A percentile compares a stretch with the other conserved stretches of the same genome.
phyloP scores from a whole-genome alignment of 2,329 filamentous ascomycete species.

The Diaporthe amygdali region DNA sequence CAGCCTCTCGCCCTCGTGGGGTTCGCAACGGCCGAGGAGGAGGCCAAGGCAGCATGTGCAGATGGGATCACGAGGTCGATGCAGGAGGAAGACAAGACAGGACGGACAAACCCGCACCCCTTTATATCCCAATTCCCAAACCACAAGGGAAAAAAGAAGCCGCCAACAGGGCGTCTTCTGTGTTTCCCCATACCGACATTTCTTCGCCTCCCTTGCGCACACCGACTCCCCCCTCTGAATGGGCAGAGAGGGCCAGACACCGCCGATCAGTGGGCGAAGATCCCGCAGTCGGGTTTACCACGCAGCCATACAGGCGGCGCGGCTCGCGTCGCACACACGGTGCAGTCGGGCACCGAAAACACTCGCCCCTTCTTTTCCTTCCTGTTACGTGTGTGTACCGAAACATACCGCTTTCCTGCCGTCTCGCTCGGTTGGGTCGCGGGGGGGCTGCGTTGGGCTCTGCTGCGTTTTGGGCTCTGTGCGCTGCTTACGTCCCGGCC shows the following conservation, averaged over 20 bases:
- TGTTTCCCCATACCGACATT: neutral
- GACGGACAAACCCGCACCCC: neutral
- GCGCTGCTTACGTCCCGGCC: neutral
- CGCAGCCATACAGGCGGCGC: too few species aligned
- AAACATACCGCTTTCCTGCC: too few species aligned
- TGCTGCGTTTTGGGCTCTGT: neutral
- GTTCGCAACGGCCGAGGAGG: neutral
- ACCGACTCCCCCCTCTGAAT: neutral
- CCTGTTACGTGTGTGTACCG: too few species aligned
- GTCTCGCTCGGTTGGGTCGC: neutral
- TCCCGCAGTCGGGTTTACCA: too few species aligned
- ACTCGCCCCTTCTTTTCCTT: neutral
- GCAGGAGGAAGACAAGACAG: too few species aligned
- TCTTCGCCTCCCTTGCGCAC: neutral
- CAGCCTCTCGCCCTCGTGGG: neutral
- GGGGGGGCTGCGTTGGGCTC: neutral
- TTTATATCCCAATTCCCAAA: neutral
- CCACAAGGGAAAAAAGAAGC: neutral
- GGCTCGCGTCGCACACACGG: neutral
- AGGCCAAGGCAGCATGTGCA: neutral
- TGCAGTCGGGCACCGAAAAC: constrained; percentile 5
- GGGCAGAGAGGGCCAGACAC: neutral
- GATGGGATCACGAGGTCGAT: too few species aligned
- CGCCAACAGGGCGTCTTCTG: neutral
- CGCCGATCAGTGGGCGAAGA: neutral